Evolutionary conservation across 805 yeast genomes (phyloP).

Genomic region (Metschnikowia santaceciliae): DNA sequence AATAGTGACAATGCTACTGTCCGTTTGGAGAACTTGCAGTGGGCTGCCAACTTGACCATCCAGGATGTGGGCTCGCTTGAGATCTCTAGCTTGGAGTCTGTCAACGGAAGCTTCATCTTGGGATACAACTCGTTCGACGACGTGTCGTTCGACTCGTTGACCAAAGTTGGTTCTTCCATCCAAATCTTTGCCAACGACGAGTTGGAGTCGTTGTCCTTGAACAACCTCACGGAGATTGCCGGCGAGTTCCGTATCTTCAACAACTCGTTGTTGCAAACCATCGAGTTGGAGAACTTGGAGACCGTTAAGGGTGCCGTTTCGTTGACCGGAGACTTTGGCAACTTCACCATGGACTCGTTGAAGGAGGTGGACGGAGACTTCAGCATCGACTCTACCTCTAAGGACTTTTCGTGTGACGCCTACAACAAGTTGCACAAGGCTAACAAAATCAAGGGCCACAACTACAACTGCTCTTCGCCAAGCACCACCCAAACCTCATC

Average conservation of each 20-base stretch:
- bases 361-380: constrained; percentile 42
- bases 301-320: constrained; percentile 39
- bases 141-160: constrained; percentile 28
- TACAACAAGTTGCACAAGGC: constrained; percentile 31
- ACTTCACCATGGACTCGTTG: constrained; percentile 37
- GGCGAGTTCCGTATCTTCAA: constrained; percentile 41
- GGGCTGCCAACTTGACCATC: constrained; percentile 43
- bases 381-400: constrained; percentile 29
- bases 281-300: constrained; percentile 27
- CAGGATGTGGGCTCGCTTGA: constrained; percentile 36
- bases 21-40: constrained; percentile 31
- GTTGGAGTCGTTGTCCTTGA: constrained; percentile 27
- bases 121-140: constrained; percentile 38
- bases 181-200: constrained; percentile 43
- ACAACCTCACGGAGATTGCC: constrained; percentile 31
- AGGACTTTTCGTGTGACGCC: constrained; percentile 34
- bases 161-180: constrained; percentile 36
- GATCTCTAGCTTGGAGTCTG: constrained; percentile 31
- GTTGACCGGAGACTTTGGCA: constrained; percentile 34
- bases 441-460: constrained; percentile 40
- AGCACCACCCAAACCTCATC: constrained; percentile 20
- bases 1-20: constrained; percentile 30
- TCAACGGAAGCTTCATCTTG: constrained; percentile 38
- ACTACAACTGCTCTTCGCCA: constrained; percentile 39
- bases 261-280: constrained; percentile 35